Evolutionary conservation across 169 alveolate species (phyloP).

Genomic region (Cryptosporidium xiaoi): DNA sequence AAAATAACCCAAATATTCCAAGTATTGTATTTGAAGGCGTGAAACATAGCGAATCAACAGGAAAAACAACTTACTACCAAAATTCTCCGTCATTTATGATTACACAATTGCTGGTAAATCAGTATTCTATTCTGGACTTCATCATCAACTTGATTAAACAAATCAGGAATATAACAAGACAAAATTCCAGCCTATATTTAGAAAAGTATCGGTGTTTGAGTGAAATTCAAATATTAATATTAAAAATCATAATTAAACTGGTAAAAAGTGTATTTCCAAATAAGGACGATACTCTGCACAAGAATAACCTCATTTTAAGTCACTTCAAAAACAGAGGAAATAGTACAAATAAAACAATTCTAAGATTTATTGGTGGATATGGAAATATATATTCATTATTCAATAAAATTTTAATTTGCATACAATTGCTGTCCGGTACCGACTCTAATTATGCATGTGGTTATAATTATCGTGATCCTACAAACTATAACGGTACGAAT

Average conservation of each 20-base stretch:
- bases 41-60: not conserved
- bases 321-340: slow-evolving; percentile 2
- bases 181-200: not conserved
- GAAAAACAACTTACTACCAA: too few species aligned
- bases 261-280: slow-evolving; percentile 4
- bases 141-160: slow-evolving; percentile 19
- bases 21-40: not conserved
- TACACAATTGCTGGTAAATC: slow-evolving; percentile 27
- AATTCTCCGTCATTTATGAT: not conserved
- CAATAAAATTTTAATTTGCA: slow-evolving; percentile 17
- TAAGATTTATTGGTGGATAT: slow-evolving; percentile 52
- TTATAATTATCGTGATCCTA: not conserved
- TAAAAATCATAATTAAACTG: not conserved
- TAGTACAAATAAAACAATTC: not conserved
- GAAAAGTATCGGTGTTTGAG: not conserved
- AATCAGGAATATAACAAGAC: not conserved
- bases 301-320: not conserved
- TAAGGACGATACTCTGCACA: not conserved
- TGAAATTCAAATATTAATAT: not conserved
- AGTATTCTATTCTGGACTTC: slow-evolving; percentile 37
- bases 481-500: not conserved
- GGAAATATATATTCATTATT: slow-evolving; percentile 17
- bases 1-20: not conserved
- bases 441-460: not conserved
- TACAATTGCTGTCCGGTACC: not conserved